Conservation (phyloP, 2,329 filamentous ascomycete species). For the Ceratocystis variospora region DNA sequence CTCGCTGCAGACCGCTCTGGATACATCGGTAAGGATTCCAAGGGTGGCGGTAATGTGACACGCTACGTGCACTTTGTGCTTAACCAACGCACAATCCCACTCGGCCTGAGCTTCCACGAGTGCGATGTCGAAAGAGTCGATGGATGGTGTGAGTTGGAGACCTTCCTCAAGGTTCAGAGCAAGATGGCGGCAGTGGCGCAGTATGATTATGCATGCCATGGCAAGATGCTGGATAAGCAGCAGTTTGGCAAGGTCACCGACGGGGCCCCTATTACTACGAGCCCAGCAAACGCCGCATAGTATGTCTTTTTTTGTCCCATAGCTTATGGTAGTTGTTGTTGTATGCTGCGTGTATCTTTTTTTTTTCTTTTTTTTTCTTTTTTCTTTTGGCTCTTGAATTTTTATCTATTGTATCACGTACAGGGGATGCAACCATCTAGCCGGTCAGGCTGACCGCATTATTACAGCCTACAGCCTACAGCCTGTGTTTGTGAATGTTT, state of each 20-base stretch:
- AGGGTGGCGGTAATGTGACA: slow-evolving; percentile 30
- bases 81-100: slow-evolving; percentile 58
- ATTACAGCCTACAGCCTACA: neutral
- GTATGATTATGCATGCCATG: slow-evolving; percentile 55
- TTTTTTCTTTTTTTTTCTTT: neutral
- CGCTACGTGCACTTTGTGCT: slow-evolving; percentile 61
- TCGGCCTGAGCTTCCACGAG: slow-evolving; percentile 50
- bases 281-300: slow-evolving; percentile 20
- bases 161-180: slow-evolving; percentile 51
- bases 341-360: neutral
- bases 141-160: slow-evolving; percentile 62
- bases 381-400: neutral
- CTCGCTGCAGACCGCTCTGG: slow-evolving; percentile 41
- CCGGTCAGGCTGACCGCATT: neutral
- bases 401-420: neutral
- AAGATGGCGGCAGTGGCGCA: slow-evolving; percentile 43
- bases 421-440: neutral
- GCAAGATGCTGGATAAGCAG: slow-evolving; percentile 29
- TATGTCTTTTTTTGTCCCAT: slow-evolving; percentile 21
- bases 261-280: slow-evolving; percentile 25
- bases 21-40: slow-evolving; percentile 36
- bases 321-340: slow-evolving; percentile 15
- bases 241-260: slow-evolving; percentile 31
- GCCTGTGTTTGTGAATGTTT: neutral
- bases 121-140: slow-evolving; percentile 51